Percentiles rank a stretch among this genome's conserved stretches.
phyloP scores from a whole-genome alignment of 2,329 filamentous ascomycete species.

The Penicillium olsonii region DNA sequence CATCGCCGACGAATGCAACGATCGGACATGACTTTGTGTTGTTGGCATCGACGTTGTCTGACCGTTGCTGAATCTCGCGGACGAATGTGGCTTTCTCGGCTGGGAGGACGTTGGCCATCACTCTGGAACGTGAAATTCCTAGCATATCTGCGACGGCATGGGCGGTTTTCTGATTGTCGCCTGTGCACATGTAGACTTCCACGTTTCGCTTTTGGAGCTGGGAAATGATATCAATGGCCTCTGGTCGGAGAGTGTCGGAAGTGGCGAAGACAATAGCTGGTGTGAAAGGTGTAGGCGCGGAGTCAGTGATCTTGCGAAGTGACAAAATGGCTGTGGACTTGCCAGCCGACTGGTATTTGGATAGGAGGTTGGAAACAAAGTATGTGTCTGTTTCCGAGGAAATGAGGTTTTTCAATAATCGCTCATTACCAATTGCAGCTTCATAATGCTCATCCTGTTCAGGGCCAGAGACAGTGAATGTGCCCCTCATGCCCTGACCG shows the following conservation, averaged over 20 bases:
- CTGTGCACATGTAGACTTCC: constrained; percentile 88
- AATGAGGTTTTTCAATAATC: constrained; percentile 43
- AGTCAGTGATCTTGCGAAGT: constrained; percentile 30
- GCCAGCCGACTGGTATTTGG: constrained; percentile 43
- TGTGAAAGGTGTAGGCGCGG: constrained; percentile 29
- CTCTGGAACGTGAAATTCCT: constrained; percentile 71
- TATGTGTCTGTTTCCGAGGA: constrained; percentile 36
- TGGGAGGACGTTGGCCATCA: constrained; percentile 85
- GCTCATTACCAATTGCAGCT: constrained; percentile 60
- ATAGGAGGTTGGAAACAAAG: constrained; percentile 37
- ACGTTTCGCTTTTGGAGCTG: constrained; percentile 66
- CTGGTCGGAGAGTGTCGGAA: constrained; percentile 76
- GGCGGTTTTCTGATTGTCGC: constrained; percentile 85
- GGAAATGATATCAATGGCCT: constrained; percentile 65
- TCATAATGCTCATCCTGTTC: constrained; percentile 38
- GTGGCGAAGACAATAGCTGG: constrained; percentile 72
- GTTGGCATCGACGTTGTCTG: constrained; percentile 2
- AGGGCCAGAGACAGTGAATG: constrained; percentile 42
- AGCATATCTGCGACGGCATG: constrained; percentile 73
- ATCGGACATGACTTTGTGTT: constrained; percentile 47
- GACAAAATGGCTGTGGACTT: constrained; percentile 50
- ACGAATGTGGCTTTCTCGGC: constrained; percentile 66
- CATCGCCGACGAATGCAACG: constrained; percentile 83
- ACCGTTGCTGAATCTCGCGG: constrained; percentile 36
- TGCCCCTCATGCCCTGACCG: constrained; percentile 60